Percentiles rank a stretch among this genome's conserved stretches.
Conservation (phyloP, 441 rosid species). For the Eruca vesicaria region DNA sequence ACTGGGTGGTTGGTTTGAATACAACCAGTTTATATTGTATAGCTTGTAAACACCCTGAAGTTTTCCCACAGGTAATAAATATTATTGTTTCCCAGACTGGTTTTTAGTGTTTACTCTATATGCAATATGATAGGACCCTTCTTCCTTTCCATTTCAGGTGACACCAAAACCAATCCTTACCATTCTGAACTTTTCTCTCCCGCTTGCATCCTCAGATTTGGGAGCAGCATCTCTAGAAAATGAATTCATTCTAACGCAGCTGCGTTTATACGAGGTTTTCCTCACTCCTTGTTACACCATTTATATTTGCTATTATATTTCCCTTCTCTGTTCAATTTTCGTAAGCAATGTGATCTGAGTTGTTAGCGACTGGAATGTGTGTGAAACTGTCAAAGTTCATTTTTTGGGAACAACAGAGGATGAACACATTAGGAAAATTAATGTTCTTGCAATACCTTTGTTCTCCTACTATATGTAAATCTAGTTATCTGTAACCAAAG, state of each 20-base stretch:
- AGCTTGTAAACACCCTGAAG: conserved; percentile 65
- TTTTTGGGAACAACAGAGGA: not conserved
- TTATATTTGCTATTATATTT: not conserved
- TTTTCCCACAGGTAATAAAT: conserved; percentile 66
- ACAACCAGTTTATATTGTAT: conserved; percentile 67
- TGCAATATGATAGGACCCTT: not conserved
- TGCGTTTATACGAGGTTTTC: conserved; percentile 67
- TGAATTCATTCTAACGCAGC: conserved; percentile 72
- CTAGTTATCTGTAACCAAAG: conserved; percentile 5
- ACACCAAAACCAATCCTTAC: conserved; percentile 85
- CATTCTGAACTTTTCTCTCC: conserved; percentile 61
- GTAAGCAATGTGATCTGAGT: not conserved
- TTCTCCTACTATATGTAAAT: not conserved
- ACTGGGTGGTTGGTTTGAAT: conserved; percentile 87
- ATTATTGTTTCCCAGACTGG: not conserved
- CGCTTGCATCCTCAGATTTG: conserved; percentile 88
- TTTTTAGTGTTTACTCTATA: not conserved
- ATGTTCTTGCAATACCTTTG: not conserved
- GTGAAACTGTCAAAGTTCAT: not conserved
- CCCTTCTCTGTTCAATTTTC: not conserved
- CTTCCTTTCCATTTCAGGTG: conserved; percentile 55
- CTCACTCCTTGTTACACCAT: not conserved
- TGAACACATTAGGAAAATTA: not conserved
- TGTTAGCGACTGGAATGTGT: not conserved
- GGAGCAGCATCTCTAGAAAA: conserved; percentile 92